Evolutionary conservation across 2,329 filamentous ascomycete species (phyloP).

Genomic region (Aspergillus sp.): DNA sequence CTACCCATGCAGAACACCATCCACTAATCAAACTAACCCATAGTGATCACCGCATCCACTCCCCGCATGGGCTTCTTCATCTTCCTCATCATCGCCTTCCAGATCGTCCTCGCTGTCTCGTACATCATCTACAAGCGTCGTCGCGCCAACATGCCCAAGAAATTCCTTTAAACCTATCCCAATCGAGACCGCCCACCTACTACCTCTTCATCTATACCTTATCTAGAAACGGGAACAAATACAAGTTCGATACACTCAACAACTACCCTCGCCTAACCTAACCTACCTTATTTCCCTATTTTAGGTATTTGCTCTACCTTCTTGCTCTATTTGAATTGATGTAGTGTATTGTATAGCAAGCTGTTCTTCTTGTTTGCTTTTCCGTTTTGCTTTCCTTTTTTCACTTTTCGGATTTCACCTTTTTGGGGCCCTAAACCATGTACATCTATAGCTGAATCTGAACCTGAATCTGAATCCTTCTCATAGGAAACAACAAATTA

Average conservation of each 20-base stretch:
- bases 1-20: too few relatives aligned
- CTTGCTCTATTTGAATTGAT: neutral
- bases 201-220: neutral
- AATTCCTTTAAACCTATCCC: slow-evolving; percentile 65
- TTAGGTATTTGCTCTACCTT: too few relatives aligned
- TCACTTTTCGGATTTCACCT: neutral
- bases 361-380: neutral
- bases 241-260: neutral
- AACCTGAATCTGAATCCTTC: too few relatives aligned
- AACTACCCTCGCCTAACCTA: neutral
- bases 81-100: slow-evolving; percentile 70
- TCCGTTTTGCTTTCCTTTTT: neutral
- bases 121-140: slow-evolving; percentile 81
- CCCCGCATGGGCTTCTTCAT: slow-evolving; percentile 64
- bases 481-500: too few relatives aligned
- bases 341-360: neutral
- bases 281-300: neutral
- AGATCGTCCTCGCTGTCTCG: slow-evolving; percentile 65
- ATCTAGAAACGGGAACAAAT: neutral
- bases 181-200: too few relatives aligned
- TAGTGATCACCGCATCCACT: slow-evolving; percentile 53
- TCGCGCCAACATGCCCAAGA: slow-evolving; percentile 77
- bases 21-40: neutral
- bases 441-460: too few relatives aligned
- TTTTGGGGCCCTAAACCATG: too few relatives aligned